Percentiles rank a stretch among this genome's conserved stretches.
phyloP scores from a whole-genome alignment of 2,329 filamentous ascomycete genomes.

The Penicillium occitanis region DNA sequence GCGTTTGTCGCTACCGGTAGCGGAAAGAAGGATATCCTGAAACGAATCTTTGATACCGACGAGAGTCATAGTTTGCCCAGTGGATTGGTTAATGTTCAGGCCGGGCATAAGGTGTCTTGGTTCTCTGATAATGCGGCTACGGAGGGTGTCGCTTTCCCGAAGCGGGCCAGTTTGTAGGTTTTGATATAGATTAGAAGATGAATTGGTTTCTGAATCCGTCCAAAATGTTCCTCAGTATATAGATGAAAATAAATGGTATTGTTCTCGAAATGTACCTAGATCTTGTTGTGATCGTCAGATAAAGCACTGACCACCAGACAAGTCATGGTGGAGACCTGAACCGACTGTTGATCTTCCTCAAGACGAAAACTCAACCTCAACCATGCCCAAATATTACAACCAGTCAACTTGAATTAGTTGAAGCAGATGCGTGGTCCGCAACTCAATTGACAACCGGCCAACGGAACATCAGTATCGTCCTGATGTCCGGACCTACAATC shows the following conservation, averaged over 20 bases:
- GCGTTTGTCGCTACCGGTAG: slow-evolving; percentile 88
- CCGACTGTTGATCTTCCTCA: not conserved
- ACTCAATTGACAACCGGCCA: not conserved
- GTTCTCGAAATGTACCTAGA: not conserved
- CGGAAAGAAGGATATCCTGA: slow-evolving; percentile 88
- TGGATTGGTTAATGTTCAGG: slow-evolving; percentile 79
- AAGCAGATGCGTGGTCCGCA: not conserved
- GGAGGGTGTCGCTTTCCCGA: slow-evolving; percentile 79
- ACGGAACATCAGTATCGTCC: not conserved
- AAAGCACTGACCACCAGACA: slow-evolving; percentile 2
- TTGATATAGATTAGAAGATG: not conserved
- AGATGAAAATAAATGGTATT: not conserved
- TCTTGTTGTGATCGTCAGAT: not conserved
- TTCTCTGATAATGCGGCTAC: slow-evolving; percentile 87
- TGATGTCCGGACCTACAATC: not conserved
- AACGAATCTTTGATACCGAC: slow-evolving; percentile 81
- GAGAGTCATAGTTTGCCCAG: slow-evolving; percentile 75
- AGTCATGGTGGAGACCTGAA: not conserved
- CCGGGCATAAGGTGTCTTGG: slow-evolving; percentile 87
- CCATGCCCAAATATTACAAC: not conserved
- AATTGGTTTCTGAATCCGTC: not conserved
- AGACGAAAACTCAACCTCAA: not conserved
- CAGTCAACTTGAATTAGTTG: not conserved
- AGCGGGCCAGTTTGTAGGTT: slow-evolving; percentile 63
- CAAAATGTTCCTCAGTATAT: not conserved